A percentile compares a stretch with the other conserved stretches of the same genome.
Conservation (phyloP, 2,329 filamentous ascomycete species). For the Trichophyton verrucosum region DNA sequence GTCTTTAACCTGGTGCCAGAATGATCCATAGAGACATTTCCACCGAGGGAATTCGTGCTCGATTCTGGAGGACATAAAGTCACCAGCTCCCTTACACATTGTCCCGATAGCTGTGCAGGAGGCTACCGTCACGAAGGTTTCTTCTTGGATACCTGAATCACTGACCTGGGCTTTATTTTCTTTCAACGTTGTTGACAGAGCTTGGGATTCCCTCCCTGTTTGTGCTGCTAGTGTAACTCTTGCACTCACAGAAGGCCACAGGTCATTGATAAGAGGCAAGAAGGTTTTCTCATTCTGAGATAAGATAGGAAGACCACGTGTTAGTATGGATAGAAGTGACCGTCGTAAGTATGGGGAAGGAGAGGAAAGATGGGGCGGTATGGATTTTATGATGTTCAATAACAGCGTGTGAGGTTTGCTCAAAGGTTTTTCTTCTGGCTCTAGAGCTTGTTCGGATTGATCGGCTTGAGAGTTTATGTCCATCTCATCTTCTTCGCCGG, state of each 20-base stretch:
- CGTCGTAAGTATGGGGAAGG: slow-evolving; percentile 66
- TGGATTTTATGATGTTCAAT: slow-evolving; percentile 66
- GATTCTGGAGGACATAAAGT: slow-evolving; percentile 68
- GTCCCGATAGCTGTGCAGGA: slow-evolving; percentile 56
- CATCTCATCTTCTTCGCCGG: slow-evolving; percentile 18
- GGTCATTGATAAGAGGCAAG: slow-evolving; percentile 72
- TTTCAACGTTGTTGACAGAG: slow-evolving; percentile 11
- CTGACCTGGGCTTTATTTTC: slow-evolving; percentile 22
- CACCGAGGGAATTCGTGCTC: slow-evolving; percentile 50
- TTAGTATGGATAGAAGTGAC: slow-evolving; percentile 64
- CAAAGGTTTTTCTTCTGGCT: slow-evolving; percentile 48
- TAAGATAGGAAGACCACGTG: slow-evolving; percentile 59
- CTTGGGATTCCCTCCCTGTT: slow-evolving; percentile 46
- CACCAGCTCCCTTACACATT: slow-evolving; percentile 60
- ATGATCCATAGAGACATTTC: slow-evolving; percentile 29
- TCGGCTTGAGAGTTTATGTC: slow-evolving; percentile 19
- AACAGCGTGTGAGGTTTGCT: slow-evolving; percentile 72
- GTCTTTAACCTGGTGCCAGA: slow-evolving; percentile 26
- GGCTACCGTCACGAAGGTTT: slow-evolving; percentile 47
- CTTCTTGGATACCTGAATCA: slow-evolving; percentile 24
- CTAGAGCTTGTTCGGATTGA: slow-evolving; percentile 25
- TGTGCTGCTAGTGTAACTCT: slow-evolving; percentile 28
- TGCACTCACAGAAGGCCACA: slow-evolving; percentile 66
- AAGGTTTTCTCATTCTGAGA: slow-evolving; percentile 69
- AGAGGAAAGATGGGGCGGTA: slow-evolving; percentile 82